Evolutionary conservation across 75 land plant genomes (phyloP).

Genomic region (Cryptomeria japonica): DNA sequence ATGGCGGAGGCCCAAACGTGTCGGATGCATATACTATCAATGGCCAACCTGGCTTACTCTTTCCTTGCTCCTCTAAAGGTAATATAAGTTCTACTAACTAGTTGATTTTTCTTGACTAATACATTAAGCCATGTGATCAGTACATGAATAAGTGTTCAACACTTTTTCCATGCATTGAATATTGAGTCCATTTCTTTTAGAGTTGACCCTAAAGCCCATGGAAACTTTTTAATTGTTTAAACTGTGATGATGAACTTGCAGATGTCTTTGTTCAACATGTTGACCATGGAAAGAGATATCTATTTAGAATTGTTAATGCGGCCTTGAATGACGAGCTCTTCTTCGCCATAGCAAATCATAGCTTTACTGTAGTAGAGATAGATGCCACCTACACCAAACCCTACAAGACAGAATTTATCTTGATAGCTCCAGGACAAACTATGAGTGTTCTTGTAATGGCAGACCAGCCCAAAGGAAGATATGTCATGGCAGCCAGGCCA

Average conservation of each 20-base stretch:
- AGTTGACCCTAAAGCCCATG: neutral
- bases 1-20: slow-evolving; percentile 30
- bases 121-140: neutral
- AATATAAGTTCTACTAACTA: neutral
- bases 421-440: slow-evolving; percentile 78
- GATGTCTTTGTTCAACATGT: slow-evolving; percentile 45
- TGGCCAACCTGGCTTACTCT: slow-evolving; percentile 48
- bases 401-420: slow-evolving; percentile 37
- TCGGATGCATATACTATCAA: slow-evolving; percentile 56
- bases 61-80: slow-evolving; percentile 36
- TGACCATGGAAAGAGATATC: slow-evolving; percentile 43
- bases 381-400: slow-evolving; percentile 68
- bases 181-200: neutral
- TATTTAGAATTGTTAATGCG: slow-evolving; percentile 63
- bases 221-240: neutral
- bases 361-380: slow-evolving; percentile 59
- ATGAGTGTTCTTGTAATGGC: slow-evolving; percentile 40
- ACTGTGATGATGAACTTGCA: slow-evolving; percentile 14
- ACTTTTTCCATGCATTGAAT: neutral
- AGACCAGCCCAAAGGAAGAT: slow-evolving; percentile 15
- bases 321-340: slow-evolving; percentile 61
- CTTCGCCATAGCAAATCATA: slow-evolving; percentile 61
- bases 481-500: slow-evolving; percentile 39
- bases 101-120: neutral
- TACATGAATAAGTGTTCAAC: neutral